These are phyloP conservation scores for Colletotrichum eremochloae DNA, from an alignment of 2,329 filamentous ascomycete genomes.

Conservation along the genomic window DNA sequence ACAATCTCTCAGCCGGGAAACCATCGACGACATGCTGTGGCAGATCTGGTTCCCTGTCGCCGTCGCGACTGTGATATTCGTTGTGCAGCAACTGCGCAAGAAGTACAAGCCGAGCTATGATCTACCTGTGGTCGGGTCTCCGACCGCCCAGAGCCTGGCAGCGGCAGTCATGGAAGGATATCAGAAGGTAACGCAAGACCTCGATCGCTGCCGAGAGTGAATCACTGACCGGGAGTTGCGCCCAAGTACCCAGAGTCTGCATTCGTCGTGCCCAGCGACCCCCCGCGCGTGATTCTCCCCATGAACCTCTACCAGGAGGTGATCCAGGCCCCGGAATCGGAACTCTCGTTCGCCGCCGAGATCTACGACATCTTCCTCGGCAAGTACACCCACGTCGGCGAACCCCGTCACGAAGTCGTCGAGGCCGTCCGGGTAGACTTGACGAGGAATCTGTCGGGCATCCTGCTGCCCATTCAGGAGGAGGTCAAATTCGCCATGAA, in stretches of 20 bases:
- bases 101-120: slow-evolving; percentile 15
- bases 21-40: slow-evolving; percentile 25
- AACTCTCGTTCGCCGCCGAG: slow-evolving; percentile 31
- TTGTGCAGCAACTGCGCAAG: slow-evolving; percentile 18
- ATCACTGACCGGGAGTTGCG: not conserved
- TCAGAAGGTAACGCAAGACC: not conserved
- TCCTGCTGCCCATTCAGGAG: slow-evolving; percentile 33
- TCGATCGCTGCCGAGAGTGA: not conserved
- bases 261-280: slow-evolving; percentile 29
- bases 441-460: slow-evolving; percentile 8
- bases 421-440: slow-evolving; percentile 37
- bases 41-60: slow-evolving; percentile 20
- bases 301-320: slow-evolving; percentile 37
- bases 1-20: too few relatives aligned
- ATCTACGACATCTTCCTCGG: slow-evolving; percentile 43
- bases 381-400: slow-evolving; percentile 40
- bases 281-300: slow-evolving; percentile 33
- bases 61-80: not conserved
- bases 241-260: slow-evolving; percentile 28
- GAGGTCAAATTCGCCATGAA: slow-evolving; percentile 32
- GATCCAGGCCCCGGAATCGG: slow-evolving; percentile 28
- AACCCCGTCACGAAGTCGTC: slow-evolving; percentile 2
- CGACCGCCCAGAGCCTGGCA: slow-evolving; percentile 11
- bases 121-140: slow-evolving; percentile 27
- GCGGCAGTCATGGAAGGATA: slow-evolving; percentile 21